Conservation (phyloP, 116 monocot genomes). For the Trichopus zeylanicus region DNA sequence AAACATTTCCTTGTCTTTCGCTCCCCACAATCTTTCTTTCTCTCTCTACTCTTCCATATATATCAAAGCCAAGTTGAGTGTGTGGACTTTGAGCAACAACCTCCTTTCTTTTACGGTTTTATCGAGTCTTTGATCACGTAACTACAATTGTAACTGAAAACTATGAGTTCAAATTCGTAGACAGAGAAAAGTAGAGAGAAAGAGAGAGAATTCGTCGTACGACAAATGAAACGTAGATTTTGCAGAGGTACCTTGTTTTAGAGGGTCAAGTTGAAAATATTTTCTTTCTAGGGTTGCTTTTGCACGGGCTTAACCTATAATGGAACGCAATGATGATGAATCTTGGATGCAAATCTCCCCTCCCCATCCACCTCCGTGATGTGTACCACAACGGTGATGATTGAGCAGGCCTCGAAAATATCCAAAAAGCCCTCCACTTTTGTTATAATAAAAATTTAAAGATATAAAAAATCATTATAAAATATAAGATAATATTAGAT, state of each 20-base stretch:
- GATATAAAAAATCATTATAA: no score
- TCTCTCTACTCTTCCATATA: slow-evolving; percentile 3
- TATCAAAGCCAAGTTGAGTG: no score
- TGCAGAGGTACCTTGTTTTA: slow-evolving; percentile 8
- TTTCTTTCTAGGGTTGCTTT: slow-evolving; percentile 4
- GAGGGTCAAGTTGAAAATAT: neutral
- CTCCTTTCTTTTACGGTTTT: no score
- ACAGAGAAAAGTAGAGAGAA: no score
- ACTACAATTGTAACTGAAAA: neutral
- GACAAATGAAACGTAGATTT: neutral
- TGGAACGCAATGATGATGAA: slow-evolving; percentile 19
- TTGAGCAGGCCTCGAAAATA: neutral
- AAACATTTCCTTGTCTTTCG: slow-evolving; percentile 13
- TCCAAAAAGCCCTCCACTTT: neutral
- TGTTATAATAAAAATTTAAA: no score
- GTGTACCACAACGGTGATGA: neutral
- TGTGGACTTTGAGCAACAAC: no score
- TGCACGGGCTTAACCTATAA: neutral
- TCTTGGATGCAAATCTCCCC: slow-evolving; percentile 16
- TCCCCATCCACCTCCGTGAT: neutral
- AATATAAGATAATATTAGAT: no score
- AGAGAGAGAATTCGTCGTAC: no score
- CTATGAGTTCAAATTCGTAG: slow-evolving; percentile 9
- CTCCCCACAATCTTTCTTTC: neutral
- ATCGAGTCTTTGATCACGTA: no score